These are phyloP conservation scores for Parathielavia hyrcaniae DNA, from an alignment of 495 filamentous ascomycete genomes.

Conservation along the genomic window DNA sequence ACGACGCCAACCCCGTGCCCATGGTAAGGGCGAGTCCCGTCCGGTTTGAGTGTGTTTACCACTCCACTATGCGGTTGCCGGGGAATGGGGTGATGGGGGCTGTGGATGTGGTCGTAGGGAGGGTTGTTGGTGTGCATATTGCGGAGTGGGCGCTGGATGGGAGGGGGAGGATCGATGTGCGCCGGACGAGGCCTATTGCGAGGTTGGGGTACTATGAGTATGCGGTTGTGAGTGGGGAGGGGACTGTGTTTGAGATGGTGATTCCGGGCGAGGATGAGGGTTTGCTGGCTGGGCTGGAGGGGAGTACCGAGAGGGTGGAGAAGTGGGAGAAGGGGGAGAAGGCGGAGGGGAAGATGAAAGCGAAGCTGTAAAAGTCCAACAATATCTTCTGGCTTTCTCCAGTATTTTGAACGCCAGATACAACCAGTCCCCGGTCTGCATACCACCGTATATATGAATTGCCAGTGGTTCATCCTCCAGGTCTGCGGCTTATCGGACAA, in stretches of 20 bases:
- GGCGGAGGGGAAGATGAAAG: background rate
- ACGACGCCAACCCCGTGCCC: background rate
- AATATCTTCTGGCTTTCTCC: no score
- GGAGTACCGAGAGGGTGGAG: background rate
- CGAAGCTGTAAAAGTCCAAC: no score
- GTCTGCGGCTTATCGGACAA: no score
- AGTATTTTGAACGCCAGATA: background rate
- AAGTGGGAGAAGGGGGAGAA: background rate
- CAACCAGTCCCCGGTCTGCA: no score
- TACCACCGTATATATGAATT: no score
- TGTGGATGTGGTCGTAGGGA: slow-evolving; percentile 1
- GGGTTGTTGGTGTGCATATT: slow-evolving; percentile 1
- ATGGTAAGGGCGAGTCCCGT: background rate
- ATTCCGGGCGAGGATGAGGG: background rate
- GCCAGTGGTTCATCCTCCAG: no score
- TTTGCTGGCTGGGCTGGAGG: background rate
- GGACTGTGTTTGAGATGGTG: background rate
- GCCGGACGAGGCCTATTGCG: background rate
- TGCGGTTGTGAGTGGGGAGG: background rate
- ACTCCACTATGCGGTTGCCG: background rate
- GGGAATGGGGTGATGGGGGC: background rate
- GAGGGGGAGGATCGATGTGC: background rate
- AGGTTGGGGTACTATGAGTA: slow-evolving; percentile 2
- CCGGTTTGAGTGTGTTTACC: background rate
- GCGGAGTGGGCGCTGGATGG: background rate